These are phyloP conservation scores for Paecilomyces niveus DNA, from an alignment of 2,329 filamentous ascomycete species.

Conservation along the genomic window DNA sequence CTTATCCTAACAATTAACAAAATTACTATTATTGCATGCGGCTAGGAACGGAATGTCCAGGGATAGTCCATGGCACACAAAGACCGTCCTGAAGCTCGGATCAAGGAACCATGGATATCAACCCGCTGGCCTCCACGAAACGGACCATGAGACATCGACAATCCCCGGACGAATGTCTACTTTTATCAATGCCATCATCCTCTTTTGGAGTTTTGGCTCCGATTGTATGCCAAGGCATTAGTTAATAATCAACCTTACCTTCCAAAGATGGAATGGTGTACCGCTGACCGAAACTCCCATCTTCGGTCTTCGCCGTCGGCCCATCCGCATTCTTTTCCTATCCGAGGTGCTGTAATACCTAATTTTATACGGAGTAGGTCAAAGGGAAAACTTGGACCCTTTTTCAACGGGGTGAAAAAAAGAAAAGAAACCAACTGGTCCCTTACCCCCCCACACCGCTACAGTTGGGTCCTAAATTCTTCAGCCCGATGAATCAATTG, in stretches of 20 bases:
- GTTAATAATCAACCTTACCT: neutral
- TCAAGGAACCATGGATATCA: neutral
- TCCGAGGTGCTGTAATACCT: neutral
- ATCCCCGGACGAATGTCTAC: neutral
- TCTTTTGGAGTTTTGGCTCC: neutral
- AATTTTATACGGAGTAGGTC: too few species aligned
- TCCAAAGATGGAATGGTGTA: neutral
- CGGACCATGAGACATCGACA: neutral
- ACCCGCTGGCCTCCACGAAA: neutral
- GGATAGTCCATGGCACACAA: neutral
- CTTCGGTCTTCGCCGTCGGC: neutral
- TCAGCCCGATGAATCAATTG: too few species aligned
- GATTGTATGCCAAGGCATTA: neutral
- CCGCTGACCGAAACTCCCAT: neutral
- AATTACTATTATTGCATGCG: neutral
- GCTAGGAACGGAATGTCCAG: neutral
- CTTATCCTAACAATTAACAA: neutral
- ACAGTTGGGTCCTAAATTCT: too few species aligned
- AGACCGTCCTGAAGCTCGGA: neutral
- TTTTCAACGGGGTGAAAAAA: neutral
- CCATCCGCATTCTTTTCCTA: neutral
- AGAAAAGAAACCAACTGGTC: too few species aligned
- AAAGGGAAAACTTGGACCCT: too few species aligned
- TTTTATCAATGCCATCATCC: neutral
- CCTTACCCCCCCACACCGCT: too few species aligned